Conservation (phyloP, 352 stramenopile species). For the Globisporangium viniferum region DNA sequence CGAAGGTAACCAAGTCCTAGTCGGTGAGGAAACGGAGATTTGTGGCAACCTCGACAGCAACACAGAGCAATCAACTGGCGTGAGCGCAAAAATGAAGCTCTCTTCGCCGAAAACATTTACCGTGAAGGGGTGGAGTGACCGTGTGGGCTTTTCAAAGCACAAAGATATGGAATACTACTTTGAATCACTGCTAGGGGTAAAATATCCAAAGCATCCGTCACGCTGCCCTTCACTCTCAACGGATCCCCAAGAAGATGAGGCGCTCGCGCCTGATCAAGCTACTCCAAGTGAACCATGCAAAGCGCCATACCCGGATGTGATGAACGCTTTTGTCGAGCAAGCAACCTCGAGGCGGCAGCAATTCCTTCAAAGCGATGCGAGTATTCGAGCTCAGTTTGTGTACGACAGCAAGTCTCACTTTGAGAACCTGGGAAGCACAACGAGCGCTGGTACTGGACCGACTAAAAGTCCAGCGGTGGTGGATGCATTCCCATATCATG, state of each 20-base stretch:
- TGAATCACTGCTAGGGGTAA: constrained; percentile 6
- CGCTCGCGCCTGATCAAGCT: constrained; percentile 14
- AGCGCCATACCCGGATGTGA: constrained; percentile 8
- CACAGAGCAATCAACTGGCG: background rate
- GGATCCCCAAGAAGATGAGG: background rate
- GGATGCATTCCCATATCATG: constrained; percentile 30
- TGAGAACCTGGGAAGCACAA: constrained; percentile 7
- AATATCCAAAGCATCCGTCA: constrained; percentile 28
- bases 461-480: background rate
- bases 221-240: background rate
- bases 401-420: constrained; percentile 41
- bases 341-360: constrained; percentile 14
- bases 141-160: constrained; percentile 5
- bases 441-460: background rate
- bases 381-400: constrained; percentile 38
- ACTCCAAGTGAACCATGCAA: constrained; percentile 20
- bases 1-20: background rate
- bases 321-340: constrained; percentile 29
- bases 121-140: constrained; percentile 5
- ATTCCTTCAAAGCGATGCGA: constrained; percentile 42
- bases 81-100: background rate
- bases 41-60: background rate
- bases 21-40: background rate
- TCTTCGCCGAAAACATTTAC: constrained; percentile 11
- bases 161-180: constrained; percentile 19